Conservation (phyloP, 2,329 filamentous ascomycete genomes). For the Bipolaris cookei region DNA sequence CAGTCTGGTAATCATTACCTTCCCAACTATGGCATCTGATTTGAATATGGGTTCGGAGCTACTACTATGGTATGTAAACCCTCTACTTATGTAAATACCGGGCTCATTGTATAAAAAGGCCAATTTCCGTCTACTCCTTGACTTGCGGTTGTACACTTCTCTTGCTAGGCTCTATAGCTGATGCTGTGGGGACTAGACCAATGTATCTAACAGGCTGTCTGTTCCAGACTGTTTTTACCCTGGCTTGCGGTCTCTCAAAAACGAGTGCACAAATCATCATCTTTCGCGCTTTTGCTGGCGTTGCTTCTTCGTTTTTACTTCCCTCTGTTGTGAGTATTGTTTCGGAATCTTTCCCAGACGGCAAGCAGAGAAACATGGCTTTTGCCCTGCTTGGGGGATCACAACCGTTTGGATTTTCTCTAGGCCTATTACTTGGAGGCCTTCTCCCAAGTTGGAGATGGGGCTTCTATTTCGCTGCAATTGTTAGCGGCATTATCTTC, state of each 20-base stretch:
- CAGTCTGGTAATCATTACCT: constrained; percentile 51
- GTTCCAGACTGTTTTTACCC: constrained; percentile 53
- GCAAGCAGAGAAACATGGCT: constrained; percentile 57
- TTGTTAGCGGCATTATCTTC: constrained; percentile 52
- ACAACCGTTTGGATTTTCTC: constrained; percentile 59
- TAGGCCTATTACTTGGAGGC: constrained; percentile 60
- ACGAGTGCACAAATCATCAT: constrained; percentile 53
- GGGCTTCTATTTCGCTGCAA: constrained; percentile 58
- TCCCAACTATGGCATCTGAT: constrained; percentile 53
- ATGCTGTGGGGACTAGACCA: constrained; percentile 57
- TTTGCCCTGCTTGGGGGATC: constrained; percentile 59
- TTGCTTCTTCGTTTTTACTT: constrained; percentile 57
- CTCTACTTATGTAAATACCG: not conserved
- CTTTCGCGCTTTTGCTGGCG: constrained; percentile 55
- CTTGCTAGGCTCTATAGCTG: constrained; percentile 58
- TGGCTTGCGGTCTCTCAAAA: constrained; percentile 52
- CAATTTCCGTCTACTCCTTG: constrained; percentile 49
- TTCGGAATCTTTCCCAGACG: constrained; percentile 55
- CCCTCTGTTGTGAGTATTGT: constrained; percentile 59
- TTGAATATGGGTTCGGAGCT: constrained; percentile 32
- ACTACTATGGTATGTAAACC: constrained; percentile 36
- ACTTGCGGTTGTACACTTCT: constrained; percentile 59
- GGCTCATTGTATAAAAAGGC: constrained; percentile 32
- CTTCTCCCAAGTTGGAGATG: constrained; percentile 60
- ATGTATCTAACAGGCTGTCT: constrained; percentile 57